Conservation (phyloP, 257 asterid genomes). For the Lavandula angustifolia region DNA sequence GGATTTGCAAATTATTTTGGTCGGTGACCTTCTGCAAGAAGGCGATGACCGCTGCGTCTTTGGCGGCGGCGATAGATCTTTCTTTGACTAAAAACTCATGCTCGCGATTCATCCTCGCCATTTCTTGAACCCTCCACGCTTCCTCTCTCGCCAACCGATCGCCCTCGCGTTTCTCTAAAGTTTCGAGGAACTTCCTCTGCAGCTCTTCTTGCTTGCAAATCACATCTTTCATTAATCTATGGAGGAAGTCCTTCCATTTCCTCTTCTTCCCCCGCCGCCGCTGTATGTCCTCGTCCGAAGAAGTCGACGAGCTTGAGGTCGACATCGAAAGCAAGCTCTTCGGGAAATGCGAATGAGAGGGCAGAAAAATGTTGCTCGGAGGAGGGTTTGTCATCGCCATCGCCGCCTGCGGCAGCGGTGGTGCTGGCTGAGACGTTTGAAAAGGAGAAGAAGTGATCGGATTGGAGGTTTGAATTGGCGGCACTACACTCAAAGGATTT, state of each 20-base stretch:
- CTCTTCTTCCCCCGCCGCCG: conserved; percentile 64
- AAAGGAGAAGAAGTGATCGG: conserved; percentile 30
- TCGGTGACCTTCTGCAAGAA: conserved; percentile 65
- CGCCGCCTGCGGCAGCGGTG: conserved; percentile 21
- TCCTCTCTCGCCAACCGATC: conserved; percentile 74
- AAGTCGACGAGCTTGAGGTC: conserved; percentile 70
- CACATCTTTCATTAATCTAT: conserved; percentile 58
- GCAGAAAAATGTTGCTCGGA: no score
- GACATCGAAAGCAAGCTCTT: conserved; percentile 27
- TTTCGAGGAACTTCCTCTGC: conserved; percentile 65
- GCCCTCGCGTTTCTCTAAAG: conserved; percentile 66
- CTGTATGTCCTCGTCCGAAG: conserved; percentile 68
- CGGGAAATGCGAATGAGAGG: neutral
- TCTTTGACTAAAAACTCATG: conserved; percentile 72
- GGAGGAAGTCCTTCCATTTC: conserved; percentile 70
- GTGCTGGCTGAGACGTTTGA: conserved; percentile 26
- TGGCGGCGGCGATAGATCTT: conserved; percentile 67
- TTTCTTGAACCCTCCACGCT: conserved; percentile 73
- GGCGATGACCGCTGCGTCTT: conserved; percentile 73
- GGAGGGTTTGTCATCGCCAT: neutral
- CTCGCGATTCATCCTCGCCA: conserved; percentile 68
- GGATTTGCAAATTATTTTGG: conserved; percentile 48
- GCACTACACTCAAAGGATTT: conserved; percentile 31
- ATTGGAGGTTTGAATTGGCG: conserved; percentile 23
- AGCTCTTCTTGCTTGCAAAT: conserved; percentile 70